Conservation (phyloP, 768 basidiomycete genomes). For the Paxillus ammoniavirescens region DNA sequence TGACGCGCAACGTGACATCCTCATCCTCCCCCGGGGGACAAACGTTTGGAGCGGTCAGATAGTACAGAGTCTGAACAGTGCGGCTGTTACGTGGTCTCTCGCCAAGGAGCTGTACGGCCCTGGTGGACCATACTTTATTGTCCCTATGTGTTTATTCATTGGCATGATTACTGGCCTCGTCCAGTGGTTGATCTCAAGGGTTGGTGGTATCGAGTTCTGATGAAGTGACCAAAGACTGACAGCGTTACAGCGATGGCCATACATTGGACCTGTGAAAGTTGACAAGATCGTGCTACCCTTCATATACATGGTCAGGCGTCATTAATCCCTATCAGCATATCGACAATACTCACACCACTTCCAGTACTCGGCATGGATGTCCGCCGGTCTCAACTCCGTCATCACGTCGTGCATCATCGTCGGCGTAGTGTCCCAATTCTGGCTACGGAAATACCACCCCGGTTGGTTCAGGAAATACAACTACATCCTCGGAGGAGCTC, state of each 20-base stretch:
- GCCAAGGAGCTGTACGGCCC: constrained; percentile 56
- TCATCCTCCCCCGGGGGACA: constrained; percentile 51
- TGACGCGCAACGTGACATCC: constrained; percentile 48
- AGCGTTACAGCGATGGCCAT: constrained; percentile 47
- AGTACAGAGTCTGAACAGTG: constrained; percentile 52
- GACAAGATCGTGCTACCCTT: constrained; percentile 53
- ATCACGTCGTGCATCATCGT: constrained; percentile 47
- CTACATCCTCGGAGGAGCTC: constrained; percentile 41
- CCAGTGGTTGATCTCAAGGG: constrained; percentile 55
- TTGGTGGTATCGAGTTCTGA: constrained; percentile 14
- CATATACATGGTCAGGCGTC: constrained; percentile 45
- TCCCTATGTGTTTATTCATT: constrained; percentile 53
- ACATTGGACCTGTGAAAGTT: constrained; percentile 50
- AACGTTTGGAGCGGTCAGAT: constrained; percentile 62
- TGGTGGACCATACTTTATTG: constrained; percentile 53
- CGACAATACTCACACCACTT: constrained; percentile 1
- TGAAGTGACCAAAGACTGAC: background rate
- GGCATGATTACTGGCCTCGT: constrained; percentile 52
- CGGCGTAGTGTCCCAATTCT: constrained; percentile 58
- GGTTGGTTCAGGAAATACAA: constrained; percentile 70
- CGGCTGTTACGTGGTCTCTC: constrained; percentile 63
- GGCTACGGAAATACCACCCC: constrained; percentile 55
- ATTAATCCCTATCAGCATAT: too few species aligned
- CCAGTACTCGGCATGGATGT: constrained; percentile 43
- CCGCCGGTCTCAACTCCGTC: constrained; percentile 55